Evolutionary conservation across 2,329 filamentous ascomycete genomes (phyloP).

Genomic region (Fusarium torreyae): DNA sequence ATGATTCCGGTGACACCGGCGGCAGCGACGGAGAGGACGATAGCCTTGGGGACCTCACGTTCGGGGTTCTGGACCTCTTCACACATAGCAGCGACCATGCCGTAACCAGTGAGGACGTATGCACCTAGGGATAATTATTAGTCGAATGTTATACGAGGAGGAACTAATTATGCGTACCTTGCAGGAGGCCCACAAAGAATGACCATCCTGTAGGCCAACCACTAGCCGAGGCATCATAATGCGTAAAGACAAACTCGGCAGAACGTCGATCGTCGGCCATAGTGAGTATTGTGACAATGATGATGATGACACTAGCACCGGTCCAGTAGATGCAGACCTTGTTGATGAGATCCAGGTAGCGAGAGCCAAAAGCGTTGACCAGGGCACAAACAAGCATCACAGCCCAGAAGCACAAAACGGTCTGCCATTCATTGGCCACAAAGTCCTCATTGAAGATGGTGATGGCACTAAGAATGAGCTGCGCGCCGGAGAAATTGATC

Average conservation of each 20-base stretch:
- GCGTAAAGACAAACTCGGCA: slow-evolving; percentile 75
- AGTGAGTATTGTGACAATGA: slow-evolving; percentile 77
- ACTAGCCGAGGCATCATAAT: slow-evolving; percentile 78
- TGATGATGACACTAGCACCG: slow-evolving; percentile 76
- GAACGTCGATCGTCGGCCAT: slow-evolving; percentile 76
- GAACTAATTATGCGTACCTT: slow-evolving; percentile 57
- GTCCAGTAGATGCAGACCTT: slow-evolving; percentile 83
- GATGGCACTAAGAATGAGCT: slow-evolving; percentile 78
- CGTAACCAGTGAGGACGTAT: slow-evolving; percentile 64
- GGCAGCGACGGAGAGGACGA: slow-evolving; percentile 76
- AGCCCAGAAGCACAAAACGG: slow-evolving; percentile 81
- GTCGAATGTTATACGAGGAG: neutral
- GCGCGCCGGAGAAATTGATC: slow-evolving; percentile 79
- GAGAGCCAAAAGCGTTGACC: slow-evolving; percentile 76
- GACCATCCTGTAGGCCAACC: slow-evolving; percentile 78
- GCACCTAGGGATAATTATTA: slow-evolving; percentile 51
- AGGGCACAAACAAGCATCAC: slow-evolving; percentile 75
- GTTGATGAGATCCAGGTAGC: slow-evolving; percentile 75
- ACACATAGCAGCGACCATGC: slow-evolving; percentile 69
- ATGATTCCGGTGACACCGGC: slow-evolving; percentile 73
- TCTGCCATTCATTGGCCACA: slow-evolving; percentile 75
- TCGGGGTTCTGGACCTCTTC: slow-evolving; percentile 74
- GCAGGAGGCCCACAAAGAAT: slow-evolving; percentile 69
- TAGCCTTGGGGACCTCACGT: slow-evolving; percentile 75
- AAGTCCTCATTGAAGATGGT: slow-evolving; percentile 75